Conservation (phyloP, 2,329 filamentous ascomycete species). For the Aaosphaeria pasadenensis region DNA sequence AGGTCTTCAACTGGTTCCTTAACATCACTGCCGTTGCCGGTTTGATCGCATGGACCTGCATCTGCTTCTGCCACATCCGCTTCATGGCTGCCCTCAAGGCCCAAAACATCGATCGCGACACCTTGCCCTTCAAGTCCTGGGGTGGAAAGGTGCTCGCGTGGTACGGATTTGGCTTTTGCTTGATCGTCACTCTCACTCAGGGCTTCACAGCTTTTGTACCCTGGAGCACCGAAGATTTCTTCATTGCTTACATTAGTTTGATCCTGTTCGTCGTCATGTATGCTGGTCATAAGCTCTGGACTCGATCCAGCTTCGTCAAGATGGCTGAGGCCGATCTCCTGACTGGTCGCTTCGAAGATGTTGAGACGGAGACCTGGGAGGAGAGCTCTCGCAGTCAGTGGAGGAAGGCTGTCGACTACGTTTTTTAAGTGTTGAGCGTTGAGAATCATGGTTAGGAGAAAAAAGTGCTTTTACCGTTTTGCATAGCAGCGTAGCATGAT, state of each 20-base stretch:
- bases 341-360: constrained; percentile 36
- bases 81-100: constrained; percentile 37
- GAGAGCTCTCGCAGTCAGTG: constrained; percentile 28
- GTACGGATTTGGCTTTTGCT: constrained; percentile 37
- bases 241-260: constrained; percentile 39
- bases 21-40: constrained; percentile 40
- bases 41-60: constrained; percentile 41
- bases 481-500: constrained; percentile 1
- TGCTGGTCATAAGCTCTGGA: constrained; percentile 54
- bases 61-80: constrained; percentile 36
- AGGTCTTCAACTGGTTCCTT: constrained; percentile 53
- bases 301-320: constrained; percentile 38
- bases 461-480: constrained; percentile 1
- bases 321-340: constrained; percentile 43
- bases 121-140: constrained; percentile 36
- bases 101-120: constrained; percentile 38
- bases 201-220: constrained; percentile 42
- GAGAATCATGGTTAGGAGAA: not conserved
- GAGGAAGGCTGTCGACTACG: constrained; percentile 27
- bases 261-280: constrained; percentile 51
- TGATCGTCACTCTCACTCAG: constrained; percentile 40
- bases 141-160: constrained; percentile 33
- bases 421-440: constrained; percentile 11
- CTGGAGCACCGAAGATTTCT: constrained; percentile 35
- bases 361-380: constrained; percentile 29